Evolutionary conservation across 176 grass and related monocot species (phyloP), one percentile per base, ranked within the genome.

Genomic region (Elaeis guineensis): DNA sequence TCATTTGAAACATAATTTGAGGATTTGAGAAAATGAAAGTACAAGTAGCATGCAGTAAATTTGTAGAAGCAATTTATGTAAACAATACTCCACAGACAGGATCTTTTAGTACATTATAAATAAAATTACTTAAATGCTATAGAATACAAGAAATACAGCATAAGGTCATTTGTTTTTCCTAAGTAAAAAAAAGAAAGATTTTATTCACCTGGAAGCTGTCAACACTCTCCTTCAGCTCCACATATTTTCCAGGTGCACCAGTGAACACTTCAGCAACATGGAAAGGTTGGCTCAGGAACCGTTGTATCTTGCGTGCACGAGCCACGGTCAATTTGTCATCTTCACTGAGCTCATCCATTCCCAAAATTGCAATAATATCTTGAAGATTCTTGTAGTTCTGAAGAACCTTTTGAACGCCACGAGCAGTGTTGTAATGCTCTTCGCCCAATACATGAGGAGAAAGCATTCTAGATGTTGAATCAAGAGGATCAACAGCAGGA

Each of bases 181-280:
- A 3, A 9, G 21, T 8, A 49, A 15, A 20, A 17, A 22, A 25
- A 50, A 14, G 11, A 12, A 49, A 16, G 17, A 63, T 16, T 19
- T 20, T 39, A 12, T 30, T 60, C 39, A 71, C 68, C 74, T 76
- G 74, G 49, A 76, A 76, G 50, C 74, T 76, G 16, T 48, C 19
- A 53, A 72, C 25, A 23, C 70, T 72, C 35, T 72, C 70, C 49
- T 72, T 72, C 24, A 63, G 52, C 6, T 72, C 74, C 17, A 76
- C 74, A 50, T 76, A 76, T 57, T 76, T 76, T 59, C 74, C 64
- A 54, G 74, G 74, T 55, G 74, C 74, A 61, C 64, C 74, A 1
- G 74, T 76, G 56, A 76, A 76, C 25, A 76, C 74, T 62, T 76
- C 64, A 55, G 74, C 74, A 35, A 69, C 74, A 54, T 76, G 74